Conservation (phyloP, 108 stramenopile species). For the Bacterosira constricta region DNA sequence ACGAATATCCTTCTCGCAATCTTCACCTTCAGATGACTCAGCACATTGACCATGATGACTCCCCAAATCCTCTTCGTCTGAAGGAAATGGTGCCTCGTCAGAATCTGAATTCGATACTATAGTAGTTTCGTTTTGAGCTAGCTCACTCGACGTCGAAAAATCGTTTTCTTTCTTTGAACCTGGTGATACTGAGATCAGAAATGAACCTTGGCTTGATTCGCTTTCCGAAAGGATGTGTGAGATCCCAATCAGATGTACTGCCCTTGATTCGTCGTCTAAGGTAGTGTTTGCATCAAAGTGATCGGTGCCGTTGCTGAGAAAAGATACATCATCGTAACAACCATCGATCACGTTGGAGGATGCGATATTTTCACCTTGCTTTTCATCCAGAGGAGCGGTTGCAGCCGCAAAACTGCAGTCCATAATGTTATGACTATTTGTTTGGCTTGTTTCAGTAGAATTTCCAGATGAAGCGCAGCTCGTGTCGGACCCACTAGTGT, state of each 20-base stretch:
- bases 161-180: neutral
- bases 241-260: neutral
- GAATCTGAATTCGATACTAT: conserved; percentile 16
- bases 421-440: neutral
- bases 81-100: conserved; percentile 11
- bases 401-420: neutral
- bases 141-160: neutral
- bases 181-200: neutral
- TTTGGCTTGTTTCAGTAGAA: neutral
- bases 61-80: conserved; percentile 1
- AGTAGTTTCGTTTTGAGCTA: neutral
- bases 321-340: neutral
- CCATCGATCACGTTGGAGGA: neutral
- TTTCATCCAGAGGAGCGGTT: neutral
- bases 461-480: no score
- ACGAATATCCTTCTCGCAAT: no score
- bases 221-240: conserved; percentile 10
- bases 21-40: neutral
- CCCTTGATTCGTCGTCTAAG: neutral
- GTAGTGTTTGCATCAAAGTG: neutral
- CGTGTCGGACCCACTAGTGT: neutral
- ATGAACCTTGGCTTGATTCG: neutral
- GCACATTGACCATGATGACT: neutral
- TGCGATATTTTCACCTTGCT: neutral
- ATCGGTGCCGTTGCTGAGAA: neutral